A percentile compares a stretch with the other conserved stretches of the same genome.
Evolutionary conservation across 345 rosid genomes (phyloP).

Genomic region (Conringia planisiliqua): DNA sequence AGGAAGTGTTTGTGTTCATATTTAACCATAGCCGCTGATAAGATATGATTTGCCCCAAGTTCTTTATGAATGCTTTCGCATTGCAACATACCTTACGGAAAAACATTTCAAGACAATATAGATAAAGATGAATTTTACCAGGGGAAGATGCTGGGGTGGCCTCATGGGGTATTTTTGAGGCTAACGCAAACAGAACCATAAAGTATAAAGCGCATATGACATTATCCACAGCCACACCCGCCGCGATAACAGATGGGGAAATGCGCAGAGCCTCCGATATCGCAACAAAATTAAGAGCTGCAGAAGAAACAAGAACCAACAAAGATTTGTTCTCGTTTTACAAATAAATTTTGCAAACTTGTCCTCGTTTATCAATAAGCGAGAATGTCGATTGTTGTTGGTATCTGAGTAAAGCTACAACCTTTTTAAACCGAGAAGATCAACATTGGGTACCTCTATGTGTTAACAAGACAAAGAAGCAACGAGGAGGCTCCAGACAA

Average conservation of each 20-base stretch:
- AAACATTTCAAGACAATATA: background rate
- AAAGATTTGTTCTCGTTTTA: too few species aligned
- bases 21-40: background rate
- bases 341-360: background rate
- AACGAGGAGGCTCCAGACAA: constrained; percentile 11
- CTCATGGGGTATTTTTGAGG: constrained; percentile 66
- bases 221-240: constrained; percentile 81
- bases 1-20: background rate
- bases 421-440: background rate
- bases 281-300: constrained; percentile 88
- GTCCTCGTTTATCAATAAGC: background rate
- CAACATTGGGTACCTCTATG: background rate
- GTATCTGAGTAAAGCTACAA: background rate
- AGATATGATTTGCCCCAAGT: background rate
- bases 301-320: constrained; percentile 22
- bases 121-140: constrained; percentile 35
- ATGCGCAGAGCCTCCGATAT: constrained; percentile 70
- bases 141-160: constrained; percentile 37
- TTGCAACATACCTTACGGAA: background rate
- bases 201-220: constrained; percentile 68
- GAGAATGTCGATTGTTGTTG: background rate
- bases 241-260: constrained; percentile 80
- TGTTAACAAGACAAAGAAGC: constrained; percentile 12
- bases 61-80: background rate
- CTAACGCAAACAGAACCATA: constrained; percentile 61